Evolutionary conservation across 2,329 filamentous ascomycete genomes (phyloP).

Genomic region (Alternaria sp.): DNA sequence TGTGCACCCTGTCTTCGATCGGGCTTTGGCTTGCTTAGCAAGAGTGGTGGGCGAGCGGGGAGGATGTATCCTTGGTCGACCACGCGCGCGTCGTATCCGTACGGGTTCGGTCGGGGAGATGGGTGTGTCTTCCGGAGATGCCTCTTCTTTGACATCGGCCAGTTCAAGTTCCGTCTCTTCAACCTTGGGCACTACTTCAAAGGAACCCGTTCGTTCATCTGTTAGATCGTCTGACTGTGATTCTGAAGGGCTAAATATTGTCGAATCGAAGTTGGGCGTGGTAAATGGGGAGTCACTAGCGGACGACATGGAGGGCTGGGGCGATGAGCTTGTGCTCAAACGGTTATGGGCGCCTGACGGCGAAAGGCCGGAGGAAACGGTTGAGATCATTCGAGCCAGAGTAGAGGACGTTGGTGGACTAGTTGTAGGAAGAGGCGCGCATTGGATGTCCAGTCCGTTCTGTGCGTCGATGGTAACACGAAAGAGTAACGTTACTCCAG

Average conservation of each 20-base stretch:
- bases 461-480: slow-evolving; percentile 16
- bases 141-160: slow-evolving; percentile 50
- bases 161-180: slow-evolving; percentile 61
- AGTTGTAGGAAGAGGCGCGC: slow-evolving; percentile 30
- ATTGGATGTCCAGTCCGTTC: slow-evolving; percentile 35
- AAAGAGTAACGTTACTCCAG: slow-evolving; percentile 10
- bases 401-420: slow-evolving; percentile 27
- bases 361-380: slow-evolving; percentile 47
- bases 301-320: slow-evolving; percentile 53
- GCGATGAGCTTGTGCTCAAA: slow-evolving; percentile 53
- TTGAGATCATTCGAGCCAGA: slow-evolving; percentile 49
- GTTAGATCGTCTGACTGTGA: slow-evolving; percentile 40
- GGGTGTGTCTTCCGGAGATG: slow-evolving; percentile 42
- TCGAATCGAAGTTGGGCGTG: slow-evolving; percentile 48
- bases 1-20: slow-evolving; percentile 66
- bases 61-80: slow-evolving; percentile 83
- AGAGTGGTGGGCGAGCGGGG: slow-evolving; percentile 65
- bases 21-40: slow-evolving; percentile 78
- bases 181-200: slow-evolving; percentile 61
- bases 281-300: slow-evolving; percentile 52
- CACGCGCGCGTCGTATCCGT: slow-evolving; percentile 62
- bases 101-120: slow-evolving; percentile 50
- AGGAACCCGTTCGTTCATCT: slow-evolving; percentile 36
- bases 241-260: slow-evolving; percentile 33
- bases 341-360: slow-evolving; percentile 44